Evolutionary conservation across 78 protist species (phyloP).

Genomic region (Diacronema lutheri): DNA sequence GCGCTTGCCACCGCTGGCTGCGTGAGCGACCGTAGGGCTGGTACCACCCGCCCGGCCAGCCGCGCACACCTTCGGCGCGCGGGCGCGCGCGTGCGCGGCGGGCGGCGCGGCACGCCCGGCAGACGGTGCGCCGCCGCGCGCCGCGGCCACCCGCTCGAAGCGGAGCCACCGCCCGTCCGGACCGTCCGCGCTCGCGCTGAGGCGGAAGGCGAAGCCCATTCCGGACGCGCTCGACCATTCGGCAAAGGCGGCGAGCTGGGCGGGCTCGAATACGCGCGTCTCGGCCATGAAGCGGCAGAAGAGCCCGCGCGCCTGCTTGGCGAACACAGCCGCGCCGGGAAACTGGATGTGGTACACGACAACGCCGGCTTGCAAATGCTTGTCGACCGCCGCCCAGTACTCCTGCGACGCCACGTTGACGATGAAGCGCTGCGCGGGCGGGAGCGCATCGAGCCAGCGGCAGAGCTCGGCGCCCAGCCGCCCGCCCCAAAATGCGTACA

Average conservation of each 20-base stretch:
- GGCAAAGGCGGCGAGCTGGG: not conserved
- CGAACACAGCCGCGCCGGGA: not conserved
- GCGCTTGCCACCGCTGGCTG: no score
- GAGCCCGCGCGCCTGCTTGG: not conserved
- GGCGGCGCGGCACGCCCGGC: no score
- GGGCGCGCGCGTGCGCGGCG: no score
- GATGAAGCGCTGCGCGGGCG: not conserved
- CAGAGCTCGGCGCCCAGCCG: not conserved
- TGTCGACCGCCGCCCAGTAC: not conserved
- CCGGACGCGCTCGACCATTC: not conserved
- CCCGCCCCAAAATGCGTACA: not conserved
- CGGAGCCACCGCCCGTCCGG: no score
- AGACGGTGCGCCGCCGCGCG: no score
- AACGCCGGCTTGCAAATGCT: no score
- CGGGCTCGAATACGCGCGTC: not conserved
- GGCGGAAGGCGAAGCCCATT: no score
- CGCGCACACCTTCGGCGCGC: no score
- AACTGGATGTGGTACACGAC: not conserved
- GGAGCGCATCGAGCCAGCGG: not conserved
- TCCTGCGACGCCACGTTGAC: slow-evolving; percentile 7
- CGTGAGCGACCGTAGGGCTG: no score
- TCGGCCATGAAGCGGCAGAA: not conserved
- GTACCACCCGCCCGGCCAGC: no score
- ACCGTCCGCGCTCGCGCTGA: no score
- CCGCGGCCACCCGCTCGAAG: no score